Evolutionary conservation across 257 asterid genomes (phyloP), one percentile per base, ranked within the genome.

Genomic region (Agastache rugosa): DNA sequence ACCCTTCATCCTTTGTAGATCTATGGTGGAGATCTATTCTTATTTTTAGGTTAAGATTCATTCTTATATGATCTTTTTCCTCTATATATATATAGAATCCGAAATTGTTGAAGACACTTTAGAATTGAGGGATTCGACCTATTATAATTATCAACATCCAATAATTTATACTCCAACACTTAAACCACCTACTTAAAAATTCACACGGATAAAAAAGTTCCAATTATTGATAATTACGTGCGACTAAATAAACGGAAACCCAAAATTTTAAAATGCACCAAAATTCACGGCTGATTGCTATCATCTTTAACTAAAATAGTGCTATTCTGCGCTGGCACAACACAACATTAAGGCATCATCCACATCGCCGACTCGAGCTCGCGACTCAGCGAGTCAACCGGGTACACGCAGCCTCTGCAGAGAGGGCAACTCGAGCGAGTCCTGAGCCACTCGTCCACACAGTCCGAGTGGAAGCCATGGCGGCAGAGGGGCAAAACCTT

Each of bases 391-490:
- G 72, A 25, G 73, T 63, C 77, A 29, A 45, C 74, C 9, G 54
- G 61, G 47, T 25, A 42, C 3, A 80, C 67, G 11, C 77, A 19
- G 11, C 76, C 83, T 69, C 89, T 79, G 47, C 89, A 82, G 2
- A 85, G 79, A 0, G 85, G 87, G 47, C 85, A 85, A 73, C 51
- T 82, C 22, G 87, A 85, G 27, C 78, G 80, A 78, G 83, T 69
- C 42, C 34, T 23, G 60, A 85, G 89, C 85, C 85, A 85, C 83
- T 20, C 71, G 34, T 80, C 89, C 15, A 85, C 80, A 9, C 89
- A 72, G 60, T 48, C 86, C 34, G 84, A 69, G 77, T 82, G 86
- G 74, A 82, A 82, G 7, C 79, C 80, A 41, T 71, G 86, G 79
- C 59, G 75, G 67, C 85, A 85, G 20, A 78, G 44, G 11, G 80